Conservation (phyloP, 352 stramenopile genomes). For the Hyaloperonospora brassicae region DNA sequence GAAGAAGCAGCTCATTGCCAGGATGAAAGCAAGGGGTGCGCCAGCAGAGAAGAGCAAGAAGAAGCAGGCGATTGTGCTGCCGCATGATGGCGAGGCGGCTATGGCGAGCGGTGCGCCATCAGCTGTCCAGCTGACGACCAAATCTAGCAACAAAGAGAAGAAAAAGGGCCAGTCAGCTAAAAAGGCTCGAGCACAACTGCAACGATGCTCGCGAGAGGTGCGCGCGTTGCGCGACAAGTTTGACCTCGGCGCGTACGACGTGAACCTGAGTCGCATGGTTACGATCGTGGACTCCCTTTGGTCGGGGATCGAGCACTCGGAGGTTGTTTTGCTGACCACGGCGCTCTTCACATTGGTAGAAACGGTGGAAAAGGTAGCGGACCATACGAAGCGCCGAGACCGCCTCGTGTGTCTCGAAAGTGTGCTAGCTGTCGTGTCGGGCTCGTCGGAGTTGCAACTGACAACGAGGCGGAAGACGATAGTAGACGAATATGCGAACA, state of each 20-base stretch:
- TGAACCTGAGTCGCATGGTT: slow-evolving; percentile 38
- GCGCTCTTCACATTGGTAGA: slow-evolving; percentile 40
- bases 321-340: slow-evolving; percentile 26
- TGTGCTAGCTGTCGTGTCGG: slow-evolving; percentile 30
- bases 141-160: slow-evolving; percentile 1
- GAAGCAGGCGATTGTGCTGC: slow-evolving; percentile 17
- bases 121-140: slow-evolving; percentile 2
- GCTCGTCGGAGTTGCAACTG: slow-evolving; percentile 22
- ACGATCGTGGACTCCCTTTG: slow-evolving; percentile 42
- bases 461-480: slow-evolving; percentile 24
- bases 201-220: slow-evolving; percentile 25
- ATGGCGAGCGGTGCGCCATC: not conserved
- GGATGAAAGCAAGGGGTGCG: not conserved
- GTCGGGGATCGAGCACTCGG: slow-evolving; percentile 25
- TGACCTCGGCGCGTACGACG: slow-evolving; percentile 30
- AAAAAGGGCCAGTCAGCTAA: slow-evolving; percentile 12
- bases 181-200: slow-evolving; percentile 25
- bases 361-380: slow-evolving; percentile 33
- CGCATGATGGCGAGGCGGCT: slow-evolving; percentile 13
- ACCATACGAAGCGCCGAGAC: slow-evolving; percentile 30
- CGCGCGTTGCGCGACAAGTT: slow-evolving; percentile 35
- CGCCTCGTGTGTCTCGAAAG: slow-evolving; percentile 45
- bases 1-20: slow-evolving; percentile 10
- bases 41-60: slow-evolving; percentile 21
- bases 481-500: slow-evolving; percentile 35